Evolutionary conservation across 2,329 filamentous ascomycete species (phyloP), one percentile per base, ranked within the genome.

Genomic region (Paecilomyces dactylethromorphus): DNA sequence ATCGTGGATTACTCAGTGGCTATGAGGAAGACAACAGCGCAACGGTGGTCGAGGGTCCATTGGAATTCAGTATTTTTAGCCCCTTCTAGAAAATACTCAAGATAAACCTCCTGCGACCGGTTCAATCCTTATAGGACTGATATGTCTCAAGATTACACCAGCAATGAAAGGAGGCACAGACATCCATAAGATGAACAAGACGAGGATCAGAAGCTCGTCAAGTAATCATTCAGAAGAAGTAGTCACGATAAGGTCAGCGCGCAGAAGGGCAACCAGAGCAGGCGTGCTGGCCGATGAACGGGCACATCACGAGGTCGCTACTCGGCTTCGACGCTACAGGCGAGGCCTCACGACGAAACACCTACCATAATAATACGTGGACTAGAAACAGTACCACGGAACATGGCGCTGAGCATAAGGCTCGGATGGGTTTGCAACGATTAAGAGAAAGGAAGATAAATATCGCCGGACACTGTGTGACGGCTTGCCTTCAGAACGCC

Each of bases 161-260:
- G 39, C 39, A n/a, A 39, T 13, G 13, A 39, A n/a, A 18, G 35
- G 39, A 45, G 39, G 21, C 21, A 21, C 21, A n/a, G 13, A 8
- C 50, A 52, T 52, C 13, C 15, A 13, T 4, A 52, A 35, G 56
- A 55, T 57, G 35, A 57, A 58, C 52, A 50, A 52, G 58, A 54
- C 60, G 60, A 62, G 60, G 57, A 56, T 56, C 58, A 58, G 59
- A 58, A 62, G 58, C 60, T 62, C 60, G 53, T 52, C 50, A 52
- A 52, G 50, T 13, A 26, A 11, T 13, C 22, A 24, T 52, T 24
- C 50, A 52, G 26, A 45, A 45, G 18, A 52, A 52, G 50, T 52
- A 52, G 50, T 52, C n/a, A n/a, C 39, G n/a, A 45, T 8, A 18
- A 8, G 15, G n/a, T n/a, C 39, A 18, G 15, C 39, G 18, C n/a